A percentile compares a stretch with the other conserved stretches of the same genome.
These are phyloP conservation scores for Sugiyamaella japonica DNA, from an alignment of 1,139 yeast species.

Conservation along the genomic window DNA sequence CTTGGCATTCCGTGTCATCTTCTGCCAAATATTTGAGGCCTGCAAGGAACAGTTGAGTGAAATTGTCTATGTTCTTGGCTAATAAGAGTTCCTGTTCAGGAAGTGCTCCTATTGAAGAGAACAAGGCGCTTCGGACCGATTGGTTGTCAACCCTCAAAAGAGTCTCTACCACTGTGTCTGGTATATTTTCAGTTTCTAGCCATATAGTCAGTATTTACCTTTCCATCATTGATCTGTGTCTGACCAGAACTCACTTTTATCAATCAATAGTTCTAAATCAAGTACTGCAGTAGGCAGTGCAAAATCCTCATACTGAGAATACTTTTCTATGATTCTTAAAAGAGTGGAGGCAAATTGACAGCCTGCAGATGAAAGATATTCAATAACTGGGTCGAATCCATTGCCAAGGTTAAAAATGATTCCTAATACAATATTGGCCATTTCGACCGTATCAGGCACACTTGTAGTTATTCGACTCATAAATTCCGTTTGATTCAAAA, in stretches of 20 bases:
- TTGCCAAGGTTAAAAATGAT: slow-evolving; percentile 19
- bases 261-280: slow-evolving; percentile 13
- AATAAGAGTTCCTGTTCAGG: not conserved
- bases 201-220: not conserved
- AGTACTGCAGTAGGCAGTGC: slow-evolving; percentile 8
- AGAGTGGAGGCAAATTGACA: not conserved
- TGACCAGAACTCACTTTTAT: slow-evolving; percentile 10
- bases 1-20: not conserved
- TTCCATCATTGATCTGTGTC: not conserved
- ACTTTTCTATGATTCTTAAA: slow-evolving; percentile 3
- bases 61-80: slow-evolving; percentile 1
- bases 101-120: not conserved
- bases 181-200: slow-evolving; percentile 3
- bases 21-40: not conserved
- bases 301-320: slow-evolving; percentile 9
- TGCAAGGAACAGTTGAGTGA: not conserved
- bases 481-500: not conserved
- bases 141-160: not conserved
- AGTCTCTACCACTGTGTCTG: not conserved
- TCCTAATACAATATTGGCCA: slow-evolving; percentile 3
- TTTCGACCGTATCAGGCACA: not conserved
- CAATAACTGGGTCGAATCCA: slow-evolving; percentile 9
- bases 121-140: not conserved
- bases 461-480: not conserved
- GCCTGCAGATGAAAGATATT: not conserved